Percentiles rank a stretch among this genome's conserved stretches.
Conservation (phyloP, 768 basidiomycete species). For the Lactifluus echinatus region DNA sequence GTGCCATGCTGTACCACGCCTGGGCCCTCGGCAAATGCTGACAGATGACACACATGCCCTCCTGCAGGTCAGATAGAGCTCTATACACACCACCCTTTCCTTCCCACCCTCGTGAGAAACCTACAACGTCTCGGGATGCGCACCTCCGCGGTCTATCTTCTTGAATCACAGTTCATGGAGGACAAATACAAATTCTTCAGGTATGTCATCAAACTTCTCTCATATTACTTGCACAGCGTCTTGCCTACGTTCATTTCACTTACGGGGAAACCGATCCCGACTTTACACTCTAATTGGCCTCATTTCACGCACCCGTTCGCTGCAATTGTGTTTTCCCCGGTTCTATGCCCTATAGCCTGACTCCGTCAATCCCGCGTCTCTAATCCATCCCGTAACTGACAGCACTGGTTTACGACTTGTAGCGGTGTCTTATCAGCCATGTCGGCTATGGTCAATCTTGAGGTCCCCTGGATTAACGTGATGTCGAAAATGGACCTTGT, state of each 20-base stretch:
- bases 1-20: background rate
- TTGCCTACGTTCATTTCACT: background rate
- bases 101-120: constrained; percentile 80
- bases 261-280: background rate
- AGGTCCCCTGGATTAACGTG: constrained; percentile 93
- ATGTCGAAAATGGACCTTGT: constrained; percentile 99
- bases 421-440: constrained; percentile 95
- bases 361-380: constrained; percentile 12
- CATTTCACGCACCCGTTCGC: background rate
- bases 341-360: constrained; percentile 10
- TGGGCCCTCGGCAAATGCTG: background rate
- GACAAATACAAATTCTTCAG: constrained; percentile 98
- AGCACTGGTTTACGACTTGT: constrained; percentile 14
- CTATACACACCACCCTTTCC: constrained; percentile 96
- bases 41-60: constrained; percentile 1
- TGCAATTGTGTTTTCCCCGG: background rate
- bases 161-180: constrained; percentile 99
- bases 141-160: constrained; percentile 82
- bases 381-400: constrained; percentile 1
- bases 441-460: constrained; percentile 98
- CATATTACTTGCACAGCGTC: constrained; percentile 9
- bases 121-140: constrained; percentile 71
- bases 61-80: constrained; percentile 88
- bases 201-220: constrained; percentile 30
- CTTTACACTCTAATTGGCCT: constrained; percentile 1